Evolutionary conservation across 345 rosid genomes (phyloP).

Genomic region (Euphorbia pulcherrima): DNA sequence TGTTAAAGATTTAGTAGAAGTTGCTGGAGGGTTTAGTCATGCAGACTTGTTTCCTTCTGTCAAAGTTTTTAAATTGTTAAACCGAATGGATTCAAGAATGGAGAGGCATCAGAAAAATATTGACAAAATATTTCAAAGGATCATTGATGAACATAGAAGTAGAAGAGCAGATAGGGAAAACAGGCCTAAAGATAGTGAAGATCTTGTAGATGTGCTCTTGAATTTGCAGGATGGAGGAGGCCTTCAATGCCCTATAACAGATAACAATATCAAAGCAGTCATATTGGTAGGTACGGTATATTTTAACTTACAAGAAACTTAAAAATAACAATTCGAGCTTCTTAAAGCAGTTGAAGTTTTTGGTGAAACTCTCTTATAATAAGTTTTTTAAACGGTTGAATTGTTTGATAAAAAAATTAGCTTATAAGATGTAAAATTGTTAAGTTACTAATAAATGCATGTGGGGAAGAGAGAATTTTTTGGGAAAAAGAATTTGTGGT

Average conservation of each 20-base stretch:
- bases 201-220: conserved; percentile 4
- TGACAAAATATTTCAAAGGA: not conserved
- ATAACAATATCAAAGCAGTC: conserved; percentile 3
- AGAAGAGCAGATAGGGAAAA: not conserved
- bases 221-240: not conserved
- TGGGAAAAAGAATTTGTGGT: no score
- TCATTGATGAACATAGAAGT: not conserved
- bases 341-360: not conserved
- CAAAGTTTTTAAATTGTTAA: not conserved
- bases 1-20: not conserved
- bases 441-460: no score
- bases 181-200: not conserved
- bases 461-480: no score
- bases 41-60: conserved; percentile 5
- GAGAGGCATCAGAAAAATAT: not conserved
- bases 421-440: no score
- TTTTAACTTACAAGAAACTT: no score
- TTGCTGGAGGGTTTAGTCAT: not conserved
- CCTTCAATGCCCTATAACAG: conserved; percentile 1
- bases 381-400: no score
- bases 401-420: no score
- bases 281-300: not conserved
- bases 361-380: no score
- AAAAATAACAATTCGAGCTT: no score
- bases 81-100: not conserved